These are phyloP conservation scores for Trapa bicornis DNA, from an alignment of 345 rosid genomes.

Conservation along the genomic window DNA sequence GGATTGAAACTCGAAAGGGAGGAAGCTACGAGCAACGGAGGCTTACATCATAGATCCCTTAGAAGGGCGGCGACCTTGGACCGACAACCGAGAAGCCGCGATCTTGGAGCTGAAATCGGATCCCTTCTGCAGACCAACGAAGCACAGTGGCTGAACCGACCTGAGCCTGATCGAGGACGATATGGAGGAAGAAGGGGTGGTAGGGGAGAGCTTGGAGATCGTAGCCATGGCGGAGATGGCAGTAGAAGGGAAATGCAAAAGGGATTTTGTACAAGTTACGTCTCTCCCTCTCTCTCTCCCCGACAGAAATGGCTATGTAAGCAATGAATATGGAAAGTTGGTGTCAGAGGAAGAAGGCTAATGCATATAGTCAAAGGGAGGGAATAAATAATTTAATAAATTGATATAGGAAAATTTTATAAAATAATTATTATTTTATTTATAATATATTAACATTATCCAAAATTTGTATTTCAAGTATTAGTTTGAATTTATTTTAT, in stretches of 20 bases:
- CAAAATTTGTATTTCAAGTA: no score
- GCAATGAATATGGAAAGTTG: constrained; percentile 1
- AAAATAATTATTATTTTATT: no score
- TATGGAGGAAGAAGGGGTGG: constrained; percentile 19
- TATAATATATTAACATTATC: no score
- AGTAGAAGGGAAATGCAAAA: not conserved
- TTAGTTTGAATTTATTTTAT: no score
- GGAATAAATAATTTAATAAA: no score
- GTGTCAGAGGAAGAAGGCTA: not conserved
- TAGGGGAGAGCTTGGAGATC: constrained; percentile 57
- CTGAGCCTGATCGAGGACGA: constrained; percentile 28
- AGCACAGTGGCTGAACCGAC: constrained; percentile 27
- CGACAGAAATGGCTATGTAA: constrained; percentile 7
- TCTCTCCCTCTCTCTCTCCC: no score
- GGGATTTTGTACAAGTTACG: constrained; percentile 8
- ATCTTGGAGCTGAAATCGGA: constrained; percentile 24
- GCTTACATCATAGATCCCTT: constrained; percentile 48
- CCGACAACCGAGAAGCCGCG: constrained; percentile 38
- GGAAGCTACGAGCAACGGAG: not conserved
- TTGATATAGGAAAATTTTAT: no score
- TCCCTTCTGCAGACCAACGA: constrained; percentile 20
- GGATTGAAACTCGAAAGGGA: no score
- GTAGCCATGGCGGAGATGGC: constrained; percentile 39
- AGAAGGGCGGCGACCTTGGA: constrained; percentile 18
- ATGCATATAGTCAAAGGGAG: not conserved